Percentiles rank a stretch among this genome's conserved stretches.
Evolutionary conservation across 192 early-diverging fungal species (phyloP).

Genomic region (Glomus cerebriforme): DNA sequence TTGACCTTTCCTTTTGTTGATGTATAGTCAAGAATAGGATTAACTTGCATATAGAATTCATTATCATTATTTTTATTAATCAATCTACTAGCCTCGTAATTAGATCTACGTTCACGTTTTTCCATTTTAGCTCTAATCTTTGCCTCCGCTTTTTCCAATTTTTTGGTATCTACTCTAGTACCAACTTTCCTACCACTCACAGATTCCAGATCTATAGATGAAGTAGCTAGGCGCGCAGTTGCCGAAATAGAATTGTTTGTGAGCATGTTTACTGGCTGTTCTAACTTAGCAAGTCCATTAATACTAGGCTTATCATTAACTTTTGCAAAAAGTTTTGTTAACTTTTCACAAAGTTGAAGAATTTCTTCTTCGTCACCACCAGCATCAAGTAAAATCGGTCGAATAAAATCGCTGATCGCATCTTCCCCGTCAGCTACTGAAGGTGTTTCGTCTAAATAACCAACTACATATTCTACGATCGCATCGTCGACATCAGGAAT

Average conservation of each 20-base stretch:
- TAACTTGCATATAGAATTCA: conserved; percentile 81
- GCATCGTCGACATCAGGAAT: conserved; percentile 75
- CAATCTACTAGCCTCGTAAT: conserved; percentile 76
- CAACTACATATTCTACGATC: conserved; percentile 76
- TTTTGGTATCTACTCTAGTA: conserved; percentile 76
- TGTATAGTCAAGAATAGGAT: conserved; percentile 86
- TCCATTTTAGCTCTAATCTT: conserved; percentile 91
- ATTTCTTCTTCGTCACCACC: conserved; percentile 64
- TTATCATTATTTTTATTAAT: conserved; percentile 66
- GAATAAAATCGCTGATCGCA: conserved; percentile 66
- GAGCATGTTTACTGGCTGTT: conserved; percentile 71
- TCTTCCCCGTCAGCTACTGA: conserved; percentile 55
- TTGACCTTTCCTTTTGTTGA: conserved; percentile 82
- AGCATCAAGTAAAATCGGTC: conserved; percentile 69
- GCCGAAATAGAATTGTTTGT: conserved; percentile 62
- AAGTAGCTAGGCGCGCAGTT: conserved; percentile 47
- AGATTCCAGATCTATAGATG: conserved; percentile 66
- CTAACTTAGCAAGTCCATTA: conserved; percentile 53
- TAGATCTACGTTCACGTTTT: conserved; percentile 69
- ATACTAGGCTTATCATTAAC: conserved; percentile 44
- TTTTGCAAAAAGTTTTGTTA: conserved; percentile 60
- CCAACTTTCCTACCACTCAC: conserved; percentile 66
- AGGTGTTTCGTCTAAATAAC: conserved; percentile 69
- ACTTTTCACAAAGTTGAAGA: conserved; percentile 65
- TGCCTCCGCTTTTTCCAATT: conserved; percentile 89